These are phyloP conservation scores for Penicillium chermesinum DNA, from an alignment of 495 filamentous ascomycete genomes.

Conservation along the genomic window DNA sequence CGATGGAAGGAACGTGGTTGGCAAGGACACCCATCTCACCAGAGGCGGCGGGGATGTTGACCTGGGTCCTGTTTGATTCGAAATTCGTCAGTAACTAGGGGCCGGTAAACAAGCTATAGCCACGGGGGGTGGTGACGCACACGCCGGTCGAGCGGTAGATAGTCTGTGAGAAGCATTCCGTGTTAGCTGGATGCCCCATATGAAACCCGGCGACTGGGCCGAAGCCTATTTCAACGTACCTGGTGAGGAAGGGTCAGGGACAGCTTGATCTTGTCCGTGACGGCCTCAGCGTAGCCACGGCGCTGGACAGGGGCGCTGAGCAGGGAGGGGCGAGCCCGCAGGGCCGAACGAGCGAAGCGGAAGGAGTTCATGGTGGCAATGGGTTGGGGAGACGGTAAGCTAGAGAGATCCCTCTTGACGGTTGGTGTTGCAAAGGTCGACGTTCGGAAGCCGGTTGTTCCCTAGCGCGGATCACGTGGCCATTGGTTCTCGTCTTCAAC, in stretches of 20 bases:
- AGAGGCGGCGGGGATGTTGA: slow-evolving; percentile 97
- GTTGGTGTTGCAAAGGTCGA: slow-evolving; percentile 46
- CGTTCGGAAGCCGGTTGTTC: slow-evolving; percentile 44
- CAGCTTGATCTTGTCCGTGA: slow-evolving; percentile 94
- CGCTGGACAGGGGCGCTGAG: slow-evolving; percentile 67
- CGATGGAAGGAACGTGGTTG: slow-evolving; percentile 97
- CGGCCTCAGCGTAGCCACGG: slow-evolving; percentile 91
- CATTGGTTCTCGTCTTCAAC: background rate
- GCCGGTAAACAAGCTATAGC: slow-evolving; percentile 6
- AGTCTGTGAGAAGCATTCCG: slow-evolving; percentile 40
- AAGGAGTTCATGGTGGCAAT: slow-evolving; percentile 76
- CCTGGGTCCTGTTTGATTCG: slow-evolving; percentile 71
- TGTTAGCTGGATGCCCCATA: slow-evolving; percentile 19
- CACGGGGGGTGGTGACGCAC: slow-evolving; percentile 37
- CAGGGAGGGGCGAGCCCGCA: slow-evolving; percentile 68
- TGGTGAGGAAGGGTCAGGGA: slow-evolving; percentile 96
- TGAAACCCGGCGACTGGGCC: slow-evolving; percentile 5
- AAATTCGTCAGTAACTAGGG: slow-evolving; percentile 34
- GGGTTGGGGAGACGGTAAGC: slow-evolving; percentile 28
- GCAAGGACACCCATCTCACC: slow-evolving; percentile 99
- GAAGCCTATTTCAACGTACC: slow-evolving; percentile 54
- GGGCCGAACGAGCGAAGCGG: slow-evolving; percentile 81
- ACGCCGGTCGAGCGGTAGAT: slow-evolving; percentile 74
- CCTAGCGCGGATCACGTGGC: slow-evolving; percentile 39
- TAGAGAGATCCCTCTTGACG: slow-evolving; percentile 34